Conservation (phyloP, 306 rosid genomes). For the Gillenia trifoliata region DNA sequence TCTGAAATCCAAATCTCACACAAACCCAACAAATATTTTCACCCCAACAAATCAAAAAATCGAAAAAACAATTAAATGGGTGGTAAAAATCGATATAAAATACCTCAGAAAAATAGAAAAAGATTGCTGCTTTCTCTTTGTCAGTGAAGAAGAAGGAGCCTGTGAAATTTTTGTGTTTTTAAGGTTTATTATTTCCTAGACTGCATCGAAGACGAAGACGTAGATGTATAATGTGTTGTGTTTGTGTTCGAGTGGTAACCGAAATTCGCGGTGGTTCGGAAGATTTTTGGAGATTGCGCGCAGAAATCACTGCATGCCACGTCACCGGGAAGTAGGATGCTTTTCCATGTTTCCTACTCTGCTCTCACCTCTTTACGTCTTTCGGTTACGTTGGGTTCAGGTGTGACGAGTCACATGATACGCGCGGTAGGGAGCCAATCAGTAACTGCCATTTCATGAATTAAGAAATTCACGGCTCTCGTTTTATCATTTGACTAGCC, state of each 20-base stretch:
- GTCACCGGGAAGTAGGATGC: background rate
- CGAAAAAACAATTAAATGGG: background rate
- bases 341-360: background rate
- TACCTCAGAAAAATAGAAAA: slow-evolving; percentile 10
- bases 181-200: background rate
- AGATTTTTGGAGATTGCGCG: background rate
- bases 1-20: slow-evolving; percentile 35
- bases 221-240: background rate
- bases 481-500: too few relatives aligned
- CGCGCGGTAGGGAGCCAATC: background rate
- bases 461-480: background rate
- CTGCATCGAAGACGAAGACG: background rate
- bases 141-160: background rate
- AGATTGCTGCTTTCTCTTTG: background rate
- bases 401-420: background rate
- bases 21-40: background rate
- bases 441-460: background rate
- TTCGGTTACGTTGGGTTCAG: background rate
- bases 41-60: background rate
- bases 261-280: slow-evolving; percentile 3
- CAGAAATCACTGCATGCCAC: background rate
- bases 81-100: background rate
- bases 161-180: background rate
- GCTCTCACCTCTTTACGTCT: background rate
- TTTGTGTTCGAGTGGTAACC: background rate